Base-by-base conservation (phyloP, 768 basidiomycete species). In the Paxillus ammoniavirescens region DNA sequence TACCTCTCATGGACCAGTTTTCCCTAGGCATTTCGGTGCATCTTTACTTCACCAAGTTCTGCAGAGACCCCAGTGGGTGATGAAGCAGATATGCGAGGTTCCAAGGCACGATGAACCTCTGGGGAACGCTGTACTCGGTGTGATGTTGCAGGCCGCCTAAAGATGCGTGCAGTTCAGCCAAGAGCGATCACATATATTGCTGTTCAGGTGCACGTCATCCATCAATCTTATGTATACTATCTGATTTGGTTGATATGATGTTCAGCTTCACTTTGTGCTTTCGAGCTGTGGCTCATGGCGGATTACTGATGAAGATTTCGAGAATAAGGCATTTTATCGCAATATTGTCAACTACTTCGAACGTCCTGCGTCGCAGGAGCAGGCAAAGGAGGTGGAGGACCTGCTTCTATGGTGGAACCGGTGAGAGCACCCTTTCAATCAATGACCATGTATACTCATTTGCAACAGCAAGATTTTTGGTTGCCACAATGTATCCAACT, bases 31-130 rank as follows among this genome's bases (percentile, higher is more conserved):
- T 62, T 55, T 23, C 52, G 52, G 46, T 46, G 33, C 13, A 54
- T 62, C 2, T 63, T 64, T 40, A 64, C 60, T 1, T 59, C 56
- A 12, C 65, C 63, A 12, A 56, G 54, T 0, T 65, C 60, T 14
- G 44, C 54, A 21, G 33, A 33, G 8, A 7, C 31, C 4, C 8
- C n/a, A n/a, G n/a, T n/a, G n/a, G n/a, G n/a, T n/a, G n/a, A n/a
- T n/a, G n/a, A n/a, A n/a, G n/a, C n/a, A n/a, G n/a, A n/a, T n/a
- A n/a, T n/a, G n/a, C n/a, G n/a, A n/a, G n/a, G n/a, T n/a, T n/a
- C n/a, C 23, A 26, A 26, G 23, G 23, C 5, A 5, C 23, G 5
- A 26, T 5, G 23, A 26, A 26, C 23, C 5, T 33, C 31, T 10
- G 8, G 31, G 3, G 10, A 33, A 10, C 31, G 31, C 8, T 7